A percentile compares a stretch with the other conserved stretches of the same genome.
These are phyloP conservation scores for Pistacia integerrima DNA, from an alignment of 345 rosid genomes.

Conservation along the genomic window DNA sequence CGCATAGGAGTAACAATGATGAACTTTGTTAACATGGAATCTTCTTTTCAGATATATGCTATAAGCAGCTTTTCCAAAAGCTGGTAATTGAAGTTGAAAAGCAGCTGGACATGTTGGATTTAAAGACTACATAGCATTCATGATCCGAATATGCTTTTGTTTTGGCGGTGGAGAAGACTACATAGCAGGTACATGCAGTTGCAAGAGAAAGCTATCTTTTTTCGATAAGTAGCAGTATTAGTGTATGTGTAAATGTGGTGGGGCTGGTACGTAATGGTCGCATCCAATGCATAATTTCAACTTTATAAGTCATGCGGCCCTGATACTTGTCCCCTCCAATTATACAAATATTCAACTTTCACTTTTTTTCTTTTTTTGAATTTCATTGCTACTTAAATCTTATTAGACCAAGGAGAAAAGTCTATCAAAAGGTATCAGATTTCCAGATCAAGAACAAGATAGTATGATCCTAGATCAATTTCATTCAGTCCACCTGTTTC, in stretches of 20 bases:
- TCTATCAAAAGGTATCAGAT: too few relatives aligned
- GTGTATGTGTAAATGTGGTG: neutral
- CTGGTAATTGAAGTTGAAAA: conserved; percentile 6
- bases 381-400: neutral
- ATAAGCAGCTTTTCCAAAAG: conserved; percentile 19
- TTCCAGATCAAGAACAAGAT: too few relatives aligned
- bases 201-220: neutral
- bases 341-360: neutral
- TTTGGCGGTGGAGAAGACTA: conserved; percentile 4
- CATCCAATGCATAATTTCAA: conserved; percentile 22
- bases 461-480: too few relatives aligned
- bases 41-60: conserved; percentile 22
- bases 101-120: too few relatives aligned
- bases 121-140: too few relatives aligned
- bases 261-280: conserved; percentile 4
- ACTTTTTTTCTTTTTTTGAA: neutral
- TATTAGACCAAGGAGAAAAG: too few relatives aligned
- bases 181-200: neutral
- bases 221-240: neutral
- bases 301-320: conserved; percentile 17
- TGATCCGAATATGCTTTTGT: neutral
- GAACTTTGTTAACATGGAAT: neutral
- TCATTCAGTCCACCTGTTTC: too few relatives aligned
- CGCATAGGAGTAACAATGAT: too few relatives aligned
- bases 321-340: neutral